Conservation (phyloP, 176 grass and related monocot species). For the Zoysia japonica region DNA sequence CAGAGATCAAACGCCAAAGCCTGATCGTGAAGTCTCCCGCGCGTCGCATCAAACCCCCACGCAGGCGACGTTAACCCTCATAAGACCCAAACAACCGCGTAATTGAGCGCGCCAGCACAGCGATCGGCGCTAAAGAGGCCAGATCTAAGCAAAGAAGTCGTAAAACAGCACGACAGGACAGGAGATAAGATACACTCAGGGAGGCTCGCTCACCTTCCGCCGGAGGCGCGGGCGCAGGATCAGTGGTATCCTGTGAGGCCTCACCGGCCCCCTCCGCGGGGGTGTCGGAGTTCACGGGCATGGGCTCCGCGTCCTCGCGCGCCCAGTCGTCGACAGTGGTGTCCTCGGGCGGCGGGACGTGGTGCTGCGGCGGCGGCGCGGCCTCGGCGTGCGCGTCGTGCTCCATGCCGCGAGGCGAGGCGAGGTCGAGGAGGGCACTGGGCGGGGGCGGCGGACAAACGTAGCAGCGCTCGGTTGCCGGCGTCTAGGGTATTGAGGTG, state of each 20-base stretch:
- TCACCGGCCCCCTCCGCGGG: not conserved
- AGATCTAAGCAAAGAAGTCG: slow-evolving; percentile 23
- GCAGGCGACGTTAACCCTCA: not conserved
- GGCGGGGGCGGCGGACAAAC: not conserved
- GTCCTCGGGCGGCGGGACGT: not conserved
- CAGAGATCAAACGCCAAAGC: not conserved
- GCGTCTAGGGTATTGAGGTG: slow-evolving; percentile 39
- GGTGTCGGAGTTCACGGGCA: slow-evolving; percentile 3
- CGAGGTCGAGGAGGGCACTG: not conserved
- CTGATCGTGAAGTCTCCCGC: not conserved
- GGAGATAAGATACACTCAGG: not conserved
- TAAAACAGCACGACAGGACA: not conserved
- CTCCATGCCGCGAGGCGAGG: slow-evolving; percentile 35
- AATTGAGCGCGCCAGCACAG: not conserved
- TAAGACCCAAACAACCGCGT: not conserved
- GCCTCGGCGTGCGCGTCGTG: slow-evolving; percentile 26
- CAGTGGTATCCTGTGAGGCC: not conserved
- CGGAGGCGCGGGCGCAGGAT: slow-evolving; percentile 10
- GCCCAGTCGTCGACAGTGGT: slow-evolving; percentile 61
- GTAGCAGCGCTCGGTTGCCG: not conserved
- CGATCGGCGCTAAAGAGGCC: not conserved
- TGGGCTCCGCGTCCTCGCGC: slow-evolving; percentile 55
- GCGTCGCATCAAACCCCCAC: not conserved
- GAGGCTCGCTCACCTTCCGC: slow-evolving; percentile 35
- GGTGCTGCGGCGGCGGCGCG: not conserved